phyloP scores from a whole-genome alignment of 495 filamentous ascomycete genomes.

The Glarea lozoyensis region DNA sequence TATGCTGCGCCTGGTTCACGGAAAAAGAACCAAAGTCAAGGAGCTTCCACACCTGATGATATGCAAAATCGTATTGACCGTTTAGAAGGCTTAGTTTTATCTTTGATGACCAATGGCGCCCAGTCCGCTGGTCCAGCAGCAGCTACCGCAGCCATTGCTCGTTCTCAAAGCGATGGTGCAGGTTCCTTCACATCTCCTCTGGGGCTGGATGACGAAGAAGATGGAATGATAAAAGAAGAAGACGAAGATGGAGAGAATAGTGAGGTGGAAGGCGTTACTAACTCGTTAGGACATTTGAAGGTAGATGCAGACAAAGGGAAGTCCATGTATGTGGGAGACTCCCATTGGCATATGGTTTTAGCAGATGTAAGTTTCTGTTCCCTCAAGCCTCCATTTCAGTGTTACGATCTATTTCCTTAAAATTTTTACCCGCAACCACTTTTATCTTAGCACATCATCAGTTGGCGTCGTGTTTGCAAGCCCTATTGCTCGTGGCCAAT shows the following conservation, averaged over 20 bases:
- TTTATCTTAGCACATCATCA: too few species aligned
- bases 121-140: slow-evolving; percentile 54
- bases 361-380: slow-evolving; percentile 52
- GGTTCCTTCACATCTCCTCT: slow-evolving; percentile 13
- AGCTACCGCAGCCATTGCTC: slow-evolving; percentile 53
- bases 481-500: too few species aligned
- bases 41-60: slow-evolving; percentile 68
- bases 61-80: slow-evolving; percentile 99
- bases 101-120: slow-evolving; percentile 88
- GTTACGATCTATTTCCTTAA: neutral
- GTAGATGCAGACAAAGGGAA: slow-evolving; percentile 73
- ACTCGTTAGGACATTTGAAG: slow-evolving; percentile 81
- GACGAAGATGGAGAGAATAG: slow-evolving; percentile 57
- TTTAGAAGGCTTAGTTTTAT: slow-evolving; percentile 87
- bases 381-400: neutral
- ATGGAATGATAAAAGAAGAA: slow-evolving; percentile 45
- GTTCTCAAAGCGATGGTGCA: slow-evolving; percentile 39
- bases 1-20: slow-evolving; percentile 76
- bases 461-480: too few species aligned
- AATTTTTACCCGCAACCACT: too few species aligned
- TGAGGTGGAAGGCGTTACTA: slow-evolving; percentile 79
- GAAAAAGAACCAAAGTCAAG: slow-evolving; percentile 64
- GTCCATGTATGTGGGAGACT: slow-evolving; percentile 77
- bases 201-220: slow-evolving; percentile 43
- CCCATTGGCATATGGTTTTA: slow-evolving; percentile 84